Base-by-base conservation (phyloP, 2,329 filamentous ascomycete genomes). In the Lomentospora prolificans region DNA sequence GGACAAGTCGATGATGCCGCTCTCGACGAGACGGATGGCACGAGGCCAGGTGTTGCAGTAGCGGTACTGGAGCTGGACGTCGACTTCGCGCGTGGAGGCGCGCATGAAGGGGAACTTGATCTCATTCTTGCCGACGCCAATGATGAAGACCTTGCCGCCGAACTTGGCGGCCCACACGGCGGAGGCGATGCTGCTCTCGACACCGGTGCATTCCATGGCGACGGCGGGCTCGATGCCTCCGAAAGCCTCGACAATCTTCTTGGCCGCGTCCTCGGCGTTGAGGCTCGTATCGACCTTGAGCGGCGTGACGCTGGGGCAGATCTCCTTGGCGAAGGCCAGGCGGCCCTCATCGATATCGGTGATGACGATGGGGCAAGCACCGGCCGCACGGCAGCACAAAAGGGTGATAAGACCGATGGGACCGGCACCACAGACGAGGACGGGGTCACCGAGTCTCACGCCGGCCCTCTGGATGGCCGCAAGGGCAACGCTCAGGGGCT, bases 91-190 rank as follows among this genome's bases (percentile, higher is more conserved):
- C 4, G 91, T 92, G 64, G 87, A 92, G 57, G 92, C 80, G 53
- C 90, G 77, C 92, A 96, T 96, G 71, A 97, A 97, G 27, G 92
- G 92, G 60, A 97, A 87, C 71, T 82, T 90, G 76, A 97, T 94
- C 76, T 96, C 89, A 69, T 94, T 91, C 78, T 88, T 92, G 62
- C 92, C 94, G 2, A 97, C 91, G 41, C 92, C 92, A 61, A 96
- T 95, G 60, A 97, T 87, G 67, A 97, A 97, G 55, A 97, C 92
- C 73, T 95, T 96, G 64, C 94, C 92, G 61, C 92, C 94, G 65
- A 97, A 97, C 74, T 92, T 95, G 68, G 87, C 82, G 8, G 89
- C 85, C 80, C 91, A 94, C 68, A 96, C 92, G 55, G 90, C 90
- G 27, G 88, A 79, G 4, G 84, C 82, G 65, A 97, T 87, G 69